Base-by-base conservation (phyloP, 2,329 filamentous ascomycete species). In the Daldinia sp. region DNA sequence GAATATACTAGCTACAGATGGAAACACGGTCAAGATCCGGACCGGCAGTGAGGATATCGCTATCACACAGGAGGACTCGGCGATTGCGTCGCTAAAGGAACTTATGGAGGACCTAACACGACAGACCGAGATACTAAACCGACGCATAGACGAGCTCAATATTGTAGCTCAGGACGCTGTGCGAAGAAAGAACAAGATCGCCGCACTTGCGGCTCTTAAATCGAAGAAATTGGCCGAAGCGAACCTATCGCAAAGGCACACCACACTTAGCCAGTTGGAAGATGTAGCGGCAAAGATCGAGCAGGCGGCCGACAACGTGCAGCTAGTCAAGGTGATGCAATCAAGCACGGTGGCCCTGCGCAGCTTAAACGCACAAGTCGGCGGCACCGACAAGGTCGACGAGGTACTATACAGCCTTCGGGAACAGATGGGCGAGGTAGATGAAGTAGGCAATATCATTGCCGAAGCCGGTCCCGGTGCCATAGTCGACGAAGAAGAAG, bases 291-390 rank as follows among this genome's bases (percentile, higher is more conserved):
- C 83, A n/a, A 91, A 90, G 73, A 91, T 99, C 53, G 90, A 97
- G 74, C 89, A 94, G 76, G 95, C 95, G 0, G 85, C 88, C 0
- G 91, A 94, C 76, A 92, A 97, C 66, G 87, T 96, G 7, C 90
- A 93, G 70, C 85, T 97, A 11, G 87, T 98, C 7, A 85, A 86
- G 62, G 89, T 93, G 4, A 94, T 99, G 89, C 87, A 93, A 72
- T 85, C 88, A 13, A 93, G 92, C 65, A 87, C 90, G 0, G 84
- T 83, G 30, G 92, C 91, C 1, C 83, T 99, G 30, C 85, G 85
- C 68, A 82, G 81, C 23, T 82, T 99, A 27, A 93, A 97, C 73
- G 83, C 85, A 47, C 86, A 92, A 73, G 85, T 93, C 19, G 95
- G 95, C 45, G 91, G 92, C 1, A 84, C 85, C 0, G 90, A 92